These are phyloP conservation scores for Crucibulum parvulum DNA, from an alignment of 1,284 basidiomycete genomes.

Conservation along the genomic window DNA sequence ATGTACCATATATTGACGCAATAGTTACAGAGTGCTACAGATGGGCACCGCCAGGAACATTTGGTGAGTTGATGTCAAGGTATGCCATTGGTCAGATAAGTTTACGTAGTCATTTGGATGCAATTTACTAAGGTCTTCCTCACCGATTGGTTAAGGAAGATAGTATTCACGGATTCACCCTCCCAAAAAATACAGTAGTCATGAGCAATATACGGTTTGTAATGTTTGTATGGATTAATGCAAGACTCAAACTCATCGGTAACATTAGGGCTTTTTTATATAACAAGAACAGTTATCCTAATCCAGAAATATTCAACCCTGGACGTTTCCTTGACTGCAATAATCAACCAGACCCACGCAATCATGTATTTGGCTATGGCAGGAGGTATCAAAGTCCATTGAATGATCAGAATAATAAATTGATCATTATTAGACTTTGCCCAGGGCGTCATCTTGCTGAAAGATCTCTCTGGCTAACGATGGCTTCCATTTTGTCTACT, in stretches of 20 bases:
- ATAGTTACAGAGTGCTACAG: constrained; percentile 7
- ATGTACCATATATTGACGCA: constrained; percentile 5
- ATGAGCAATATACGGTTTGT: constrained; percentile 1
- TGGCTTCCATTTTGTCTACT: background rate
- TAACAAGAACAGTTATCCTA: background rate
- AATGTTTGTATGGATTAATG: background rate
- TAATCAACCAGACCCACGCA: background rate
- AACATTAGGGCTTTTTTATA: background rate
- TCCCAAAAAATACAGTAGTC: background rate
- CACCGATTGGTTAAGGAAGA: background rate
- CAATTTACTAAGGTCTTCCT: background rate
- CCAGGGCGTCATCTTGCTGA: background rate
- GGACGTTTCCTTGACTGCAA: background rate
- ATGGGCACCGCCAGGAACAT: constrained; percentile 3
- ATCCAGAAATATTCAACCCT: background rate
- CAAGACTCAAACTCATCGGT: background rate
- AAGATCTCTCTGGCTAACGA: background rate
- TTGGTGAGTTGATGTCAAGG: background rate
- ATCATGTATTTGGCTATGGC: background rate
- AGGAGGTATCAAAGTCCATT: background rate
- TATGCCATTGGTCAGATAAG: background rate
- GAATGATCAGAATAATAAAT: background rate
- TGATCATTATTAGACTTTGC: background rate
- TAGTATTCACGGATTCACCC: background rate
- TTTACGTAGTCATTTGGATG: background rate